Evolutionary conservation across 768 basidiomycete species (phyloP), one percentile per base, ranked within the genome.

Genomic region (Hemileccinum impolitum): DNA sequence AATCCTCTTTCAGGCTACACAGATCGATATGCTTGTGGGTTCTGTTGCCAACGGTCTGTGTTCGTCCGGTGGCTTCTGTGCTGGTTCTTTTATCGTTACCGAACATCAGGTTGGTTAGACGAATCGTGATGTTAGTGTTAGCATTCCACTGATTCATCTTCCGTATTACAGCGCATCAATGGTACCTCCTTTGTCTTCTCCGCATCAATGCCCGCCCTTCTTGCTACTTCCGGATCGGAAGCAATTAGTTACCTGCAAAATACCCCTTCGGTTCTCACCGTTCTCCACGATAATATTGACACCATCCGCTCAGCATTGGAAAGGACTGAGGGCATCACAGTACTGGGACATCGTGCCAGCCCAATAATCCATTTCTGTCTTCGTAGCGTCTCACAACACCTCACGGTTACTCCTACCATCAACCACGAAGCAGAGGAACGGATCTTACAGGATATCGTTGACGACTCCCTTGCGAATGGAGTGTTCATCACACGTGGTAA

Each of bases 181-280:
- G 92, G 90, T 14, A 85, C 92, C 4, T 84, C 93, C 0, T 95
- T 92, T 65, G 93, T 99, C 51, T 99, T 93, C 75, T 96, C 95
- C 1, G 96, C 96, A 15, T 84, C 95, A 3, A 84, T 95, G 73
- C 96, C 96, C 0, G 81, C 91, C 3, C 77, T 94, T 37, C 83
- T 98, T 34, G 84, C 91, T 17, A 93, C 93, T 54, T 82, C 86
- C 56, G 90, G 84, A 2, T 94, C 90, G 0, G 86, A 92, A 59
- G 91, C 84, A 6, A 88, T 97, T 67, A 80, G 82, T 59, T 81
- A 88, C 55, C 75, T 98, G 43, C 79, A 80, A 38, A 80, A 77
- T 50, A 83, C 83, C 1, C 92, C 92, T 0, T 82, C 84, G 6
- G 77, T 94, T 37, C 81, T 96, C 54, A 71, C 75, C 30, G 71